Percentiles rank a stretch among this genome's conserved stretches.
These are phyloP conservation scores for Mortierella antarctica DNA, from an alignment of 192 early-diverging fungal genomes.

Conservation along the genomic window DNA sequence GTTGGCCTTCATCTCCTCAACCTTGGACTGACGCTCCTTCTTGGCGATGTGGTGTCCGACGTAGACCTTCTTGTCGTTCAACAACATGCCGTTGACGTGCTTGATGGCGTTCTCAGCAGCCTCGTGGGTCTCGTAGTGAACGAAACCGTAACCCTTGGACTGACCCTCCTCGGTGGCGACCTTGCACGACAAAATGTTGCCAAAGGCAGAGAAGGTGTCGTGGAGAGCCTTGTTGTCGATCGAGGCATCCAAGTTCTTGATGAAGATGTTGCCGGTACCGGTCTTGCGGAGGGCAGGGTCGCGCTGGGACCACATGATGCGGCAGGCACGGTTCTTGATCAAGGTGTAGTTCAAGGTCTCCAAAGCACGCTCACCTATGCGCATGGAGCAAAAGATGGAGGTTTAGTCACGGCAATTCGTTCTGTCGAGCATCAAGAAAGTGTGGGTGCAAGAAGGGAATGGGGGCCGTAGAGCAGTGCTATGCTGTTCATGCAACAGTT, in stretches of 20 bases:
- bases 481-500: not conserved
- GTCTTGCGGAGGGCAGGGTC: conserved; percentile 92
- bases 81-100: conserved; percentile 98
- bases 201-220: conserved; percentile 98
- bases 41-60: conserved; percentile 94
- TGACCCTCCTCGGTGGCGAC: conserved; percentile 87
- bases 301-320: conserved; percentile 99
- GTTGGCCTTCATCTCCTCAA: conserved; percentile 88
- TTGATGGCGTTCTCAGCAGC: conserved; percentile 95
- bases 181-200: conserved; percentile 97
- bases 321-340: conserved; percentile 94
- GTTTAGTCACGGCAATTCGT: conserved; percentile 13
- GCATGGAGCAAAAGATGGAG: not conserved
- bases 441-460: not conserved
- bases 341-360: conserved; percentile 95
- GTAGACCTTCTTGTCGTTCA: conserved; percentile 98
- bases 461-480: not conserved
- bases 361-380: conserved; percentile 86
- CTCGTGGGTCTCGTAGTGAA: conserved; percentile 97
- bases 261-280: conserved; percentile 98
- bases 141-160: conserved; percentile 97
- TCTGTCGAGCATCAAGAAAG: not conserved
- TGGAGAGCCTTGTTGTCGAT: conserved; percentile 99
- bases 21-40: conserved; percentile 92
- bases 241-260: conserved; percentile 97